Base-by-base conservation (phyloP, 441 rosid species). In the Euphorbia schlechtendalii region DNA sequence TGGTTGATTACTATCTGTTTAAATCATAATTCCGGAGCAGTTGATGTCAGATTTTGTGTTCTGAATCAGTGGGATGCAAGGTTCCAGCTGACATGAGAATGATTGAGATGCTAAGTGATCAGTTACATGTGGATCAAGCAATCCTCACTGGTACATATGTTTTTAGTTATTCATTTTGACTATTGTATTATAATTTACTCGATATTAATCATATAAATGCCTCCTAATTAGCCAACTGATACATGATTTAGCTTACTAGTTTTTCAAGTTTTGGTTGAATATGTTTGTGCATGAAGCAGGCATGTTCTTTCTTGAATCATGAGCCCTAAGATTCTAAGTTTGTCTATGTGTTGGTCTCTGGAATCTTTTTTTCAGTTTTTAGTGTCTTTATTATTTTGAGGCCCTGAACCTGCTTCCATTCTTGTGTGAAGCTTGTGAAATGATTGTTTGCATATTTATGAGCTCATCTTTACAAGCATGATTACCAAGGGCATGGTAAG, bases 61-160 rank as follows among this genome's bases (percentile, higher is more conserved):
- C 17, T 55, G 36, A 67, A 76, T 74, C 65, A 94, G 97, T 90
- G 81, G 97, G 99, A 69, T 84, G 97, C 85, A 94, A 94, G 85
- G 82, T 90, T 80, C 99, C 99, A 65, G 97, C 99, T 80, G 99
- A 94, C 78, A 75, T 94, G 83, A 89, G 99, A 78, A 83, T 89
- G 89, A 82, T 94, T 71, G 99, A 94, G 86, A 94, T 86, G 89
- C 77, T 90, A 56, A 90, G 90, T 78, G 84, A 83, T 76, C 90
- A 82, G 69, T 82, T 94, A 66, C 90, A 96, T 67, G 94, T 89
- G 71, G 99, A 94, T 84, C 99, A 94, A 83, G 97, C 99, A 71
- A 90, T 94, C 80, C 89, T 94, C 60, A 94, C 99, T 72, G 99
- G 99, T 90, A 81, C 53, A 48, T 67, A 59, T 57, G 40, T 71